These are phyloP conservation scores for Stellera chamaejasme DNA, from an alignment of 345 rosid species.

Conservation along the genomic window DNA sequence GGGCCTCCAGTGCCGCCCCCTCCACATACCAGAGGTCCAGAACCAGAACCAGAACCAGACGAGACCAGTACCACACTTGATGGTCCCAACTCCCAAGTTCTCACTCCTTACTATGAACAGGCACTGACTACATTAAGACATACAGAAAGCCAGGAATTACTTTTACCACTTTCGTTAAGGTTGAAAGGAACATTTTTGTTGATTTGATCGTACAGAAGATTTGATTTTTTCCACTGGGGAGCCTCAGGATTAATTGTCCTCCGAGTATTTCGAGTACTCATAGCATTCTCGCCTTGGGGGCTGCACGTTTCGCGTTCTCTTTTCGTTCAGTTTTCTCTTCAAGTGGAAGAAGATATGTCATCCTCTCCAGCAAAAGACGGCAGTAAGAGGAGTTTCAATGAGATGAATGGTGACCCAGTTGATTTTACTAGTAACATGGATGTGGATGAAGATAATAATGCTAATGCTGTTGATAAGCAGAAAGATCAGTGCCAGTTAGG, in stretches of 20 bases:
- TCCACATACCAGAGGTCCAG: too few species aligned
- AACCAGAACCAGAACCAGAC: too few species aligned
- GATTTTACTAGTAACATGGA: slow-evolving; percentile 1
- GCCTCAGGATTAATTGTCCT: background rate
- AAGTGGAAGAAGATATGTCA: slow-evolving; percentile 16
- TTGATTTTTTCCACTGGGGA: background rate
- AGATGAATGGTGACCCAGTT: slow-evolving; percentile 23
- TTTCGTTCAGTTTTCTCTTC: too few species aligned
- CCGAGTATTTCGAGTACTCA: background rate
- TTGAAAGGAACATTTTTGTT: too few species aligned
- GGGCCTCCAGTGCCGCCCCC: too few species aligned
- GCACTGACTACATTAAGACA: too few species aligned
- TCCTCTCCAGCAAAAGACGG: slow-evolving; percentile 16
- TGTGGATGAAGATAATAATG: slow-evolving; percentile 2
- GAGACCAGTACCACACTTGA: too few species aligned
- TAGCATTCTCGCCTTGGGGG: background rate
- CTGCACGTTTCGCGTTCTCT: slow-evolving; percentile 15
- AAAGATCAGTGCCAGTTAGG: background rate
- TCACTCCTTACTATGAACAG: too few species aligned
- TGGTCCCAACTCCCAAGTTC: too few species aligned
- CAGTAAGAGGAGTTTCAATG: slow-evolving; percentile 39
- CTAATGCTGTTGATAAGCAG: background rate
- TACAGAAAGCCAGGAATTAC: too few species aligned
- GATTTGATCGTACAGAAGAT: too few species aligned
- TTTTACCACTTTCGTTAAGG: too few species aligned